These are phyloP conservation scores for Sporisorium exsertum DNA, from an alignment of 1,284 basidiomycete species.

Conservation along the genomic window DNA sequence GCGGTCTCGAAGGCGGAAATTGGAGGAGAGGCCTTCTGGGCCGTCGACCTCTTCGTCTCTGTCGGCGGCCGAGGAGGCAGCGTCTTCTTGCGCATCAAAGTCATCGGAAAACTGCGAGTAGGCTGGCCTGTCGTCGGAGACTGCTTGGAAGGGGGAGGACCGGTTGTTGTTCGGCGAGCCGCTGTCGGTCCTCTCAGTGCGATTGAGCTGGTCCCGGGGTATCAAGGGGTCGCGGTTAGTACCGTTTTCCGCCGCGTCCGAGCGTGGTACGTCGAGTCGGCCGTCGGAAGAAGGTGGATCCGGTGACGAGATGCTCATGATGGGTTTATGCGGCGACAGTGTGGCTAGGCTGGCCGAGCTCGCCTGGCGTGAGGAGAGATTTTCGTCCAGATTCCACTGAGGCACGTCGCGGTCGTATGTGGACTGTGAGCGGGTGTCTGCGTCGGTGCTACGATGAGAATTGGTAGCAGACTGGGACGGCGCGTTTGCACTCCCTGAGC, in stretches of 20 bases:
- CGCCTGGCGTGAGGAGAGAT: slow-evolving; percentile 32
- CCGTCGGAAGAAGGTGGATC: slow-evolving; percentile 5
- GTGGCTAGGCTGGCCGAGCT: slow-evolving; percentile 47
- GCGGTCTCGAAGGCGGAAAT: slow-evolving; percentile 18
- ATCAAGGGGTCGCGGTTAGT: slow-evolving; percentile 2
- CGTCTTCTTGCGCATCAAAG: slow-evolving; percentile 50
- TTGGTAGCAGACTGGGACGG: neutral
- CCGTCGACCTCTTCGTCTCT: slow-evolving; percentile 59
- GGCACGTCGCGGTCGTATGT: slow-evolving; percentile 58
- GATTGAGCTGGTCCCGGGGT: neutral
- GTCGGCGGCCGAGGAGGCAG: slow-evolving; percentile 40
- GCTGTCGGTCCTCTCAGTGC: slow-evolving; percentile 12
- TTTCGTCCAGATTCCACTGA: slow-evolving; percentile 48
- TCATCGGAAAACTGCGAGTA: slow-evolving; percentile 52
- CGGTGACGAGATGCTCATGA: slow-evolving; percentile 11
- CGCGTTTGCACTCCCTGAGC: neutral
- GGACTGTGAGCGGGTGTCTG: slow-evolving; percentile 5
- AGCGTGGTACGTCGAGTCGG: neutral
- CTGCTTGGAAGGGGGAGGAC: slow-evolving; percentile 5
- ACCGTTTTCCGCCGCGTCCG: neutral
- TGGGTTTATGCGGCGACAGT: slow-evolving; percentile 27
- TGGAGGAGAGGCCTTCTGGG: slow-evolving; percentile 15
- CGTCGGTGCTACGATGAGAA: neutral
- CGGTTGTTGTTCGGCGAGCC: slow-evolving; percentile 13
- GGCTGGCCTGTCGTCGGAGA: slow-evolving; percentile 31